These are phyloP conservation scores for Neocatenulostroma microsporum DNA, from an alignment of 2,329 filamentous ascomycete genomes.

Conservation along the genomic window DNA sequence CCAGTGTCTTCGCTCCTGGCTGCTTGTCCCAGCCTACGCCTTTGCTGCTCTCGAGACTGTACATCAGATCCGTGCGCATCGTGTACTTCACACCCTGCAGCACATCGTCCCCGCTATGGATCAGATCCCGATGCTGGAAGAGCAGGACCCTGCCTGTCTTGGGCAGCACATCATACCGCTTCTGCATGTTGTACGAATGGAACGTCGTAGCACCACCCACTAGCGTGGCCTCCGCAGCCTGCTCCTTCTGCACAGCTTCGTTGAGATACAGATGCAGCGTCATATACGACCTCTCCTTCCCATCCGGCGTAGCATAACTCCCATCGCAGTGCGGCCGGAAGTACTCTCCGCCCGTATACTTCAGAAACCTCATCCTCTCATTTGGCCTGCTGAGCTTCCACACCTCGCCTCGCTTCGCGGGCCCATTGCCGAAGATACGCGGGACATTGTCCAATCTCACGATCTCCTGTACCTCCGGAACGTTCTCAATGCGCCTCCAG, in stretches of 20 bases:
- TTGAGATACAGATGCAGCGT: constrained; percentile 48
- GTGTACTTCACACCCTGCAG: constrained; percentile 48
- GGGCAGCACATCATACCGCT: constrained; percentile 40
- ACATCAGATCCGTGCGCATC: constrained; percentile 51
- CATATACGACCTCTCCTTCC: constrained; percentile 44
- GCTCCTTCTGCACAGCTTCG: constrained; percentile 23
- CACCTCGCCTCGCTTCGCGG: constrained; percentile 36
- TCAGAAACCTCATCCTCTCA: constrained; percentile 66
- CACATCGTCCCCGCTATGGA: constrained; percentile 51
- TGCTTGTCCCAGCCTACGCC: neutral
- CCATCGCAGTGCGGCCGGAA: constrained; percentile 68
- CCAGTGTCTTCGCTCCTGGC: neutral
- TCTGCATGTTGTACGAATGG: constrained; percentile 27
- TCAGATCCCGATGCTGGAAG: constrained; percentile 48
- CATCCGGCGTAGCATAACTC: constrained; percentile 51
- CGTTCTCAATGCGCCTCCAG: constrained; percentile 48
- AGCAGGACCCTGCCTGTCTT: constrained; percentile 47
- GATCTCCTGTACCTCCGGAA: constrained; percentile 44
- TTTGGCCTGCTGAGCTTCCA: constrained; percentile 51
- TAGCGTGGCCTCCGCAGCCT: constrained; percentile 24
- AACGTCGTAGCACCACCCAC: constrained; percentile 51
- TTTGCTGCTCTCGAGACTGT: constrained; percentile 25
- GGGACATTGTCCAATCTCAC: constrained; percentile 30
- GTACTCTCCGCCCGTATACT: constrained; percentile 63
- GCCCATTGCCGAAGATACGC: constrained; percentile 39